Evolutionary conservation across 495 filamentous ascomycete genomes (phyloP).

Genomic region (Articulospora tetracladia): DNA sequence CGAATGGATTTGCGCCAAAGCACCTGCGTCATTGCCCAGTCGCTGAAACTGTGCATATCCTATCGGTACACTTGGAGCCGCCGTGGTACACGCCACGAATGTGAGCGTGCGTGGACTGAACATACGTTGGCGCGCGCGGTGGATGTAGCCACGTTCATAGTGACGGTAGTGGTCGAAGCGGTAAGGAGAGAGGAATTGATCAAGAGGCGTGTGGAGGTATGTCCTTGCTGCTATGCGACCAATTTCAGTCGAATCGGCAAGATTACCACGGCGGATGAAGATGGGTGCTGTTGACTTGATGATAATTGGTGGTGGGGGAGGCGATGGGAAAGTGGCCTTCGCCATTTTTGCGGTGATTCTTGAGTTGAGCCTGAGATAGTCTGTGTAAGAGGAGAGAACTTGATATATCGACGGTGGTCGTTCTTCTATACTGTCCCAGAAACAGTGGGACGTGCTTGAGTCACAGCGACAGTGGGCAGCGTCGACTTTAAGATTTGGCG

Average conservation of each 20-base stretch:
- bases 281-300: neutral
- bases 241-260: constrained; percentile 3
- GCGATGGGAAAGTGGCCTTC: neutral
- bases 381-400: neutral
- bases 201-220: constrained; percentile 11
- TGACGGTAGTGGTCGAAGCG: constrained; percentile 2
- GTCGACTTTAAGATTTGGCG: no score
- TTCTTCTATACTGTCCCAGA: no score
- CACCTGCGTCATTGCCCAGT: constrained; percentile 17
- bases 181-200: constrained; percentile 11
- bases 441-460: no score
- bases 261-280: constrained; percentile 14
- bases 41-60: constrained; percentile 19
- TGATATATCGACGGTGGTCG: no score
- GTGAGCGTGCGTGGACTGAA: constrained; percentile 4
- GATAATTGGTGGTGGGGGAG: neutral
- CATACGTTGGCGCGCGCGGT: neutral
- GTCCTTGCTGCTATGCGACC: constrained; percentile 15
- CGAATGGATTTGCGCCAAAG: neutral
- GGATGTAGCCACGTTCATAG: constrained; percentile 10
- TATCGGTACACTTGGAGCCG: neutral
- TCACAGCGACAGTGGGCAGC: no score
- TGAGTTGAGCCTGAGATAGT: neutral
- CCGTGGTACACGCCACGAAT: constrained; percentile 8
- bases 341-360: neutral